Percentiles rank a stretch among this genome's conserved stretches.
Evolutionary conservation across 2,329 filamentous ascomycete genomes (phyloP).

Genomic region (Cercospora sp.): DNA sequence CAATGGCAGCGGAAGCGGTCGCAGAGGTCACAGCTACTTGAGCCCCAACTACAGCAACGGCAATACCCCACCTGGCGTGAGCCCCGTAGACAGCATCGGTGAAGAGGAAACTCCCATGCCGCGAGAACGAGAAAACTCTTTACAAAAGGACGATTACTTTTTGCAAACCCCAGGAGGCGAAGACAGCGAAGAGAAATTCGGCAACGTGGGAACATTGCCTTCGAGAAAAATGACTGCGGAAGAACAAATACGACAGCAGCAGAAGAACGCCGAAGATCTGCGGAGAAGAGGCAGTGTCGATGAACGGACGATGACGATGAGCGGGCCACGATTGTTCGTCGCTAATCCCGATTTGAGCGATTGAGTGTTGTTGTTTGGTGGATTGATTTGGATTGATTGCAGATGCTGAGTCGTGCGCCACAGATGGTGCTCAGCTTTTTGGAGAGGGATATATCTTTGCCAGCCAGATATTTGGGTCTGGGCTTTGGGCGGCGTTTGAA

Average conservation of each 20-base stretch:
- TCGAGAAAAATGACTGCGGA: conserved; percentile 41
- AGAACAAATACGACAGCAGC: conserved; percentile 56
- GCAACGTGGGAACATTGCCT: conserved; percentile 55
- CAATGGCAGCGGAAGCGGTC: conserved; percentile 52
- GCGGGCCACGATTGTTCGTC: conserved; percentile 71
- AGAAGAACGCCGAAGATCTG: conserved; percentile 70
- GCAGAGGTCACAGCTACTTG: conserved; percentile 44
- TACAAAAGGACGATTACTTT: conserved; percentile 46
- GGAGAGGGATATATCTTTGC: neutral
- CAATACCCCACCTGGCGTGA: conserved; percentile 55
- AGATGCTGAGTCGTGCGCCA: neutral
- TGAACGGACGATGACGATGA: conserved; percentile 75
- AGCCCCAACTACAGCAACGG: conserved; percentile 49
- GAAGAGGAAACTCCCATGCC: conserved; percentile 51
- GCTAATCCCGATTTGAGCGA: conserved; percentile 74
- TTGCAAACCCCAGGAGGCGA: conserved; percentile 42
- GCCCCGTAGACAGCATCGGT: conserved; percentile 44
- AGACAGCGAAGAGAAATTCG: conserved; percentile 58
- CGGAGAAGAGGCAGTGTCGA: conserved; percentile 78
- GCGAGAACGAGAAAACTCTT: conserved; percentile 38
- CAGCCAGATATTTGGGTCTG: neutral
- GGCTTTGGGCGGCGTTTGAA: neutral
- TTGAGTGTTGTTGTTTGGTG: conserved; percentile 27
- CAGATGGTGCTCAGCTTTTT: neutral
- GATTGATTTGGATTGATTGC: neutral